Base-by-base conservation (phyloP, 2,329 filamentous ascomycete species). In the Fusarium pseudoanthophilum region DNA sequence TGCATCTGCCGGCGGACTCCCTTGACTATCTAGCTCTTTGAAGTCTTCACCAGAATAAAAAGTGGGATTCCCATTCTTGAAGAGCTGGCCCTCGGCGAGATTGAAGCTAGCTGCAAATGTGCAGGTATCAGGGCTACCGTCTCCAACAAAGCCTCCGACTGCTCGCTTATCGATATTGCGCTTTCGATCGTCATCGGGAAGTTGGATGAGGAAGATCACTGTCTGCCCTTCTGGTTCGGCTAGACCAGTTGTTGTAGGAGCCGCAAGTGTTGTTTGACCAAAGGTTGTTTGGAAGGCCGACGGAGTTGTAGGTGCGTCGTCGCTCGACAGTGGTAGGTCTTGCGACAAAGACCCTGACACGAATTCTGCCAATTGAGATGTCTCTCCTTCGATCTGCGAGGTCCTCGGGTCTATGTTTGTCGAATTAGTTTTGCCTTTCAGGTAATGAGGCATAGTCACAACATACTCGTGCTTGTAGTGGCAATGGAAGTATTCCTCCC, bases 231-330 rank as follows among this genome's bases (percentile, higher is more conserved):
- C 0, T 8, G 26, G 45, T 5, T 48, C 26, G 4, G 4, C 4
- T 0, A 5, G 0, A 11, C 9, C 13, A 1, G 13, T 21, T 2
- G 26, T 21, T 2, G 45, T 7, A 0, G 6, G 6, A 21, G 9
- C 4, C 4, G 9, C 26, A 28, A 15, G 20, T 21, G 45, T 30
- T 3, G 13, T 30, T 11, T 28, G 26, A 11, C 9, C 13, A 48
- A 15, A 28, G 0, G 45, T 7, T 7, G 20, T 28, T 48, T 28
- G 26, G 1, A 48, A 10, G 1, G 9, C 6, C 1, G 45, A 11
- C 7, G 4, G 20, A 2, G 4, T 21, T 16, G 20, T 11, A 21
- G 2, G 4, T 11, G 6, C 2, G 5, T 21, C 6, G 18, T 21
- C 45, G 1, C 20, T 30, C 1, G 45, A 48, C 7, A 21, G 6